Base-by-base conservation (phyloP, 257 asterid genomes). In the Solanum neorickii region DNA sequence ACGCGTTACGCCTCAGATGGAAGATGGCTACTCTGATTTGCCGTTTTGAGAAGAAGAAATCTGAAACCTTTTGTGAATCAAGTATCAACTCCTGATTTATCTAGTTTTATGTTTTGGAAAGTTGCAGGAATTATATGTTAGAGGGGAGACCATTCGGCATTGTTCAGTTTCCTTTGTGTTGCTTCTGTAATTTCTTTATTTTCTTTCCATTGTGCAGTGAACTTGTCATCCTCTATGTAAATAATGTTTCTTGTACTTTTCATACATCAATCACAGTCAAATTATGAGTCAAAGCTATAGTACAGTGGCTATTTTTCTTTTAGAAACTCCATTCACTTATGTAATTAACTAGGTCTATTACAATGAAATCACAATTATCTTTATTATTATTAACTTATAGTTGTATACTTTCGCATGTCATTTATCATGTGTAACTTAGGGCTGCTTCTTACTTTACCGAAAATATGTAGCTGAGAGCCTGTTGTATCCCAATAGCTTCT, bases 401-500 rank as follows among this genome's bases (percentile, higher is more conserved):
- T 41, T 82, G 15, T 49, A 8, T 78, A 20, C 46, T 49, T 27
- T 29, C 3, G 2, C 21, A 49, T 47, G 31, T 80, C 18, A 78
- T 47, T 80, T 82, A 29, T 29, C 12, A 6, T 82, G 31, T 47
- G 85, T 47, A 29, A 49, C 85, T 31, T 82, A 31, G 31, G 9
- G 27, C 46, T 80, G 29, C 46, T 82, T 82, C 69, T 11, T 82
- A 29, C 85, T 33, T 49, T 47, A 10, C 46, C 4, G 29, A 49
- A 49, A 82, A 82, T 46, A 49, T 82, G 69, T 49, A 29, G 52
- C 85, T 49, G 69, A 82, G 85, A 47, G 31, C 46, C 85, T 82
- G 44, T 37, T 90, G 56, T 77, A 27, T 87, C 86, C 16, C 88
- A 87, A 59, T 89, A 97, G 99, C 99, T 97, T 90, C 99, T 97